These are phyloP conservation scores for Colletotrichum acutatum DNA, from an alignment of 2,329 filamentous ascomycete species.

Conservation along the genomic window DNA sequence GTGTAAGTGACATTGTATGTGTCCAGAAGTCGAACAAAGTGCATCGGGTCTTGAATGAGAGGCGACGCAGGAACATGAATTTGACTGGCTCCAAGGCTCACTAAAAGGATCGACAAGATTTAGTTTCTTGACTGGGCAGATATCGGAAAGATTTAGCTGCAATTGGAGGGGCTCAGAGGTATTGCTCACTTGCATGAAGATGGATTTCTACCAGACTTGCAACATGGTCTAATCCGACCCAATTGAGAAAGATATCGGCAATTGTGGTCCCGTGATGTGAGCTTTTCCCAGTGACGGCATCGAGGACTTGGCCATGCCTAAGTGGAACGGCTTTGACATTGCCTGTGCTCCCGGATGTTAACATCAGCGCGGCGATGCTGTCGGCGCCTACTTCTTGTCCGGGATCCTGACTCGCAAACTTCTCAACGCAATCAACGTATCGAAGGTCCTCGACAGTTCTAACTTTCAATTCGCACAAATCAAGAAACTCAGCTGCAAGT, in stretches of 20 bases:
- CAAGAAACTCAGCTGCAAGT: conserved; percentile 16
- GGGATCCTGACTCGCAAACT: background rate
- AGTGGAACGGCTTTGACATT: conserved; percentile 61
- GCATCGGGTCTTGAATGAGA: conserved; percentile 50
- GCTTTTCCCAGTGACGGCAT: conserved; percentile 53
- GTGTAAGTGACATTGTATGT: conserved; percentile 53
- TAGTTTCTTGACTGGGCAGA: background rate
- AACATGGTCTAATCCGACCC: conserved; percentile 65
- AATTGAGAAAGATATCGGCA: conserved; percentile 54
- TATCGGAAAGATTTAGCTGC: background rate
- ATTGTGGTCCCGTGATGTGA: conserved; percentile 38
- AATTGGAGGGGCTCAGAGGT: too few relatives aligned
- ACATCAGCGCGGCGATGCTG: conserved; percentile 53
- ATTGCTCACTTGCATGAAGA: conserved; percentile 50
- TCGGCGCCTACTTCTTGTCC: background rate
- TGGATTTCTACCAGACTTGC: conserved; percentile 63
- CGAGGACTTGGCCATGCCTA: conserved; percentile 53
- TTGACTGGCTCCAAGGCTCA: conserved; percentile 53
- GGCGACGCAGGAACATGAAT: conserved; percentile 56
- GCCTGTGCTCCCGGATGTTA: conserved; percentile 65
- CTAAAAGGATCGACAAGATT: background rate
- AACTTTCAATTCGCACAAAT: conserved; percentile 11
- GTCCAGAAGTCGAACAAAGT: conserved; percentile 52
- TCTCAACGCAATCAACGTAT: too few relatives aligned
- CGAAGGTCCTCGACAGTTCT: conserved; percentile 10